Evolutionary conservation across 768 basidiomycete species (phyloP).

Genomic region (Phallus indusiatus): DNA sequence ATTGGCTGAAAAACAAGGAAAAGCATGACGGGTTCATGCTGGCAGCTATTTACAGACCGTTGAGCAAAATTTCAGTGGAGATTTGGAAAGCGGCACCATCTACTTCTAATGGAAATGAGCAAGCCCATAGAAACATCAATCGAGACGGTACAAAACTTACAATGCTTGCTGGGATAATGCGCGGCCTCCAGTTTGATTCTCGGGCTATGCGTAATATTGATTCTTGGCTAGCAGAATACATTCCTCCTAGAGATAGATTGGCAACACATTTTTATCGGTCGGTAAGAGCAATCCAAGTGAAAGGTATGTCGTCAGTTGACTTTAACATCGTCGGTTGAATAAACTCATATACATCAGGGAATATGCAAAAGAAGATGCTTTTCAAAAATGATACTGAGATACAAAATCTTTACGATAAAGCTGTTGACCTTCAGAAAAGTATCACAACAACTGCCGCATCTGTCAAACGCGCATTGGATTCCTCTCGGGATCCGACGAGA

Average conservation of each 20-base stretch:
- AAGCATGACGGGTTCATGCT: slow-evolving; percentile 13
- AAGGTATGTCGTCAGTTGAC: too few species aligned
- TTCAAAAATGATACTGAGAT: too few species aligned
- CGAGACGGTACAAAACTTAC: slow-evolving; percentile 19
- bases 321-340: too few species aligned
- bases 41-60: slow-evolving; percentile 19
- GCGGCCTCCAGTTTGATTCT: slow-evolving; percentile 9
- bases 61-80: slow-evolving; percentile 20
- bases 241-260: background rate
- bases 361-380: too few species aligned
- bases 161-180: slow-evolving; percentile 18
- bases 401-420: too few species aligned
- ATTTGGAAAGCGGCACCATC: slow-evolving; percentile 20
- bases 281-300: background rate
- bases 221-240: background rate
- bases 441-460: too few species aligned
- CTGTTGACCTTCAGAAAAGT: too few species aligned
- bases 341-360: too few species aligned
- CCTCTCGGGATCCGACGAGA: too few species aligned
- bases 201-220: background rate
- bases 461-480: too few species aligned
- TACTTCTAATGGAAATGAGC: slow-evolving; percentile 19
- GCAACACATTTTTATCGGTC: background rate
- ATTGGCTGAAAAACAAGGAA: too few species aligned
- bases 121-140: slow-evolving; percentile 19